Evolutionary conservation across 2,329 filamentous ascomycete genomes (phyloP).

Genomic region (Colletotrichum coccodes): DNA sequence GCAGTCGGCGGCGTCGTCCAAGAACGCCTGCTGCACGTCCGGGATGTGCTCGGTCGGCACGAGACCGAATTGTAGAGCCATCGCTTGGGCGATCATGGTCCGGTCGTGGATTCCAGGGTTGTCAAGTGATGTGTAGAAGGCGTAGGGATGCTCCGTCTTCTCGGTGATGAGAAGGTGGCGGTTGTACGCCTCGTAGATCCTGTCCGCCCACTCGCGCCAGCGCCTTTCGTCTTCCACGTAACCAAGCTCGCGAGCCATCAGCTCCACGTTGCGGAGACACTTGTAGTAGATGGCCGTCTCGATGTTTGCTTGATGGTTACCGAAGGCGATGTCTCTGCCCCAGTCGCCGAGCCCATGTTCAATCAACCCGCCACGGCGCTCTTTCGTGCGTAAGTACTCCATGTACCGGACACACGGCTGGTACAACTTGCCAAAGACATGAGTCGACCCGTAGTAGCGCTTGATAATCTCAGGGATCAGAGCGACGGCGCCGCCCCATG

Average conservation of each 20-base stretch:
- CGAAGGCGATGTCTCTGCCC: constrained; percentile 53
- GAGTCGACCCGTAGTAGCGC: constrained; percentile 51
- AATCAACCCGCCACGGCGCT: constrained; percentile 51
- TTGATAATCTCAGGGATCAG: constrained; percentile 48
- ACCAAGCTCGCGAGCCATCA: constrained; percentile 47
- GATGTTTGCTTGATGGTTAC: constrained; percentile 55
- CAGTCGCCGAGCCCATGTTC: constrained; percentile 55
- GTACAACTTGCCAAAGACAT: constrained; percentile 48
- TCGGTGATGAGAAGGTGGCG: constrained; percentile 44
- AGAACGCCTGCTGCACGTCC: constrained; percentile 36
- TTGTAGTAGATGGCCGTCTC: constrained; percentile 55
- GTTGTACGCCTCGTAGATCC: constrained; percentile 46
- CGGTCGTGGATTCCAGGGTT: constrained; percentile 42
- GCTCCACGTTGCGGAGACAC: constrained; percentile 47
- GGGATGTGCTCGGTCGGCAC: constrained; percentile 35
- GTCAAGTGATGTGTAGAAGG: constrained; percentile 51
- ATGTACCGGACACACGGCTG: constrained; percentile 50
- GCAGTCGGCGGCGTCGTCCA: constrained; percentile 39
- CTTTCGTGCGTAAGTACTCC: constrained; percentile 51
- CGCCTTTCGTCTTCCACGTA: constrained; percentile 36
- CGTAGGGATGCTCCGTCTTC: constrained; percentile 42
- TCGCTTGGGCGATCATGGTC: constrained; percentile 50
- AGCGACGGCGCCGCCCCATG: constrained; percentile 52
- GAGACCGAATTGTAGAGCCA: constrained; percentile 40
- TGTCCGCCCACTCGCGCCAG: constrained; percentile 40